Evolutionary conservation across 768 basidiomycete species (phyloP).

Genomic region (Xerocomus brunneocitrinus): DNA sequence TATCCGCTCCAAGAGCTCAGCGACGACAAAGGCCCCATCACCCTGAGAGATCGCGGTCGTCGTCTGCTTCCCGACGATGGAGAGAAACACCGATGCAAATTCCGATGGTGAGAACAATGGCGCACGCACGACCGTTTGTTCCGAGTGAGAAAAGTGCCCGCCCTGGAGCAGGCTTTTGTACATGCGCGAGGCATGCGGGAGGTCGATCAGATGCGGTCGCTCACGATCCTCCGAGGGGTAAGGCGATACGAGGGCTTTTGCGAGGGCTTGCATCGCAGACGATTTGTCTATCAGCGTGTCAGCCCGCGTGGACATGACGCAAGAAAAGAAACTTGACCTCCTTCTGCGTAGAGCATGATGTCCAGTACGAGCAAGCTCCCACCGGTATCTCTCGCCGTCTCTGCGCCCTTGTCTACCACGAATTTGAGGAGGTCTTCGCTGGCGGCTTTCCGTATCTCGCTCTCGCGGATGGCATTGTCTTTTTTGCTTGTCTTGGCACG

Average conservation of each 20-base stretch:
- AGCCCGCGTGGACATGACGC: neutral
- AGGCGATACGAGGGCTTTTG: constrained; percentile 49
- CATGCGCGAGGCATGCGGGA: constrained; percentile 75
- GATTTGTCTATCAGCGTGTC: constrained; percentile 57
- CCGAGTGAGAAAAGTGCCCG: constrained; percentile 74
- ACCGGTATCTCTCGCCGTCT: constrained; percentile 67
- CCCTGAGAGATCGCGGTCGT: constrained; percentile 52
- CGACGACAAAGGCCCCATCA: constrained; percentile 71
- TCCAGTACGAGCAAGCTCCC: constrained; percentile 77
- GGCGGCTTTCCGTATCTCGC: constrained; percentile 69
- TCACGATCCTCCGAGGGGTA: constrained; percentile 52
- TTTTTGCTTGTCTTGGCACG: constrained; percentile 84
- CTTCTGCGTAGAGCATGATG: constrained; percentile 79
- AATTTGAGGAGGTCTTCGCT: constrained; percentile 72
- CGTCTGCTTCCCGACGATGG: constrained; percentile 47
- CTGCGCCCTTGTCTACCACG: constrained; percentile 57
- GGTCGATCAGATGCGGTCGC: constrained; percentile 66
- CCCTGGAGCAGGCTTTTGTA: constrained; percentile 91
- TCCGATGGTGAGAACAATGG: constrained; percentile 50
- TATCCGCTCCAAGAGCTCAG: constrained; percentile 64
- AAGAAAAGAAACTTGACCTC: constrained; percentile 51
- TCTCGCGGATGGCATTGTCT: constrained; percentile 51
- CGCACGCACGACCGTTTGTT: constrained; percentile 49
- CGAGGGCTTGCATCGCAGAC: constrained; percentile 54
- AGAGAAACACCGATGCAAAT: constrained; percentile 59